Percentiles rank a stretch among this genome's conserved stretches.
phyloP scores from a whole-genome alignment of 371 early-diverging fungal genomes.

The Fennellomyces sp. region DNA sequence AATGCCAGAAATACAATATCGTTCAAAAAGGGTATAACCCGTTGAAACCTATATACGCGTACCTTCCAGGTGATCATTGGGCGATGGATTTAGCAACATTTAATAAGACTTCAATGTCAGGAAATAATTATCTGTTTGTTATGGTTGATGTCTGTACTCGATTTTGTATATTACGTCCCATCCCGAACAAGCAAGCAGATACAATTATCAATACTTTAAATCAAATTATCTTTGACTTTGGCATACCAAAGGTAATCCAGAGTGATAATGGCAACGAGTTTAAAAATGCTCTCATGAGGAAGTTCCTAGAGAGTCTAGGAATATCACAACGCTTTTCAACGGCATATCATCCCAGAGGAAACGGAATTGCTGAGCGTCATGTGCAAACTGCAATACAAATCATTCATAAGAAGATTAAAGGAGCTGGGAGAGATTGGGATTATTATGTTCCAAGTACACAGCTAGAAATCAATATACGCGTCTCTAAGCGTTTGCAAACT shows the following conservation, averaged over 20 bases:
- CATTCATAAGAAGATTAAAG: background rate
- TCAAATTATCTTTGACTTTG: background rate
- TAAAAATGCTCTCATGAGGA: background rate
- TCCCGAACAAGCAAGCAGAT: background rate
- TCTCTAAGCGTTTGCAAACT: conserved; percentile 3
- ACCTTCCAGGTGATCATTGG: conserved; percentile 17
- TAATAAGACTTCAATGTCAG: background rate
- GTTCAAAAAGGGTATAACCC: conserved; percentile 17
- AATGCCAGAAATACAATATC: conserved; percentile 19
- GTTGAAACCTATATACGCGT: conserved; percentile 9
- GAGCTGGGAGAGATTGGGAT: conserved; percentile 4
- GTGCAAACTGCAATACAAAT: conserved; percentile 1
- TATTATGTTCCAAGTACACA: conserved; percentile 8
- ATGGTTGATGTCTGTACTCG: background rate
- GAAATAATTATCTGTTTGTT: conserved; percentile 18
- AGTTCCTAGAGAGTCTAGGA: background rate
- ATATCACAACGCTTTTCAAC: background rate
- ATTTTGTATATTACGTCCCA: background rate
- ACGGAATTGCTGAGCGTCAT: too few species aligned
- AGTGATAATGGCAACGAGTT: background rate
- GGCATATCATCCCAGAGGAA: background rate
- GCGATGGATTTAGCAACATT: conserved; percentile 10
- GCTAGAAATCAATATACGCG: background rate
- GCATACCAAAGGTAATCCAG: background rate
- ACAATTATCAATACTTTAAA: background rate